phyloP scores from a whole-genome alignment of 129 eudicot species.

The Silybum marianum region DNA sequence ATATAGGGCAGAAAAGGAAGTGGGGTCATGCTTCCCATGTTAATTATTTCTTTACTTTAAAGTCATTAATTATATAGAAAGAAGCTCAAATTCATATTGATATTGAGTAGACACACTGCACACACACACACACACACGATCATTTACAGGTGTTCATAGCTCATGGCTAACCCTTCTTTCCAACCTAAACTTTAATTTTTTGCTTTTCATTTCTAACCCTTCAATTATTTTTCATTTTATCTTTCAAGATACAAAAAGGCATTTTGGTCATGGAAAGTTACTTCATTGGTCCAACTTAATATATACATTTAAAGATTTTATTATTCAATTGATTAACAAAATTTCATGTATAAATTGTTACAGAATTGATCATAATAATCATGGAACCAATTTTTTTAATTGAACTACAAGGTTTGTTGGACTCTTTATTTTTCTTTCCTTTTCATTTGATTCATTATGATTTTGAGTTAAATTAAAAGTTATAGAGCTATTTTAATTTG shows the following conservation, averaged over 20 bases:
- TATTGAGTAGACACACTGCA: slow-evolving; percentile 10
- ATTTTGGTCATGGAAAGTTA: slow-evolving; percentile 30
- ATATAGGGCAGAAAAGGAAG: slow-evolving; percentile 33
- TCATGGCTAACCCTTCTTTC: slow-evolving; percentile 15
- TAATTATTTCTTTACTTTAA: slow-evolving; percentile 10
- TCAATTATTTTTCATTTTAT: slow-evolving; percentile 23
- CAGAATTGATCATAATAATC: neutral
- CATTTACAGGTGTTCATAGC: slow-evolving; percentile 22
- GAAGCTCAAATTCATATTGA: slow-evolving; percentile 21
- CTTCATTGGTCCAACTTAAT: slow-evolving; percentile 8
- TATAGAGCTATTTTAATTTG: neutral
- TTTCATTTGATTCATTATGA: neutral
- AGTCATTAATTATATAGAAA: slow-evolving; percentile 10
- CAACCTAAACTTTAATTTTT: slow-evolving; percentile 25
- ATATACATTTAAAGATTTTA: neutral
- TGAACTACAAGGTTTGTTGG: neutral
- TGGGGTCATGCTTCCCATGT: slow-evolving; percentile 19
- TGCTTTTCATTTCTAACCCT: slow-evolving; percentile 32
- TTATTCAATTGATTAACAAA: neutral
- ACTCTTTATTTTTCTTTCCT: neutral
- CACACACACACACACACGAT: neutral
- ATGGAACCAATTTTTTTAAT: neutral
- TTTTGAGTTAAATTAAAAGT: neutral
- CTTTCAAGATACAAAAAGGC: slow-evolving; percentile 16
- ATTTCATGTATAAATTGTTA: too few species aligned